Evolutionary conservation across 1,139 yeast species (phyloP), one percentile per base, ranked within the genome.

Genomic region (Debaryomyces sp.): DNA sequence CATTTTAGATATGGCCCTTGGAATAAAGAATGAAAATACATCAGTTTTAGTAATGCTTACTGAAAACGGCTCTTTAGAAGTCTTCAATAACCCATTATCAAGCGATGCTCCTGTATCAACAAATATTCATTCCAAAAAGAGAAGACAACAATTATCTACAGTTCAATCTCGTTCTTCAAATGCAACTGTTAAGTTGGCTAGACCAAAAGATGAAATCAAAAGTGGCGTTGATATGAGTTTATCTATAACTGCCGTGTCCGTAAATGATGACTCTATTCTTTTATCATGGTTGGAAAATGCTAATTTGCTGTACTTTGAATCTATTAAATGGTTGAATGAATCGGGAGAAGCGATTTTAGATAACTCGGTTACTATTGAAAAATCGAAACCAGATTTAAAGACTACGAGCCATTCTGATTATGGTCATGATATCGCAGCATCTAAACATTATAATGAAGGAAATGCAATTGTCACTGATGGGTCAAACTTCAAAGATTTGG

Each of bases 211-310:
- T 13, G 75, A 73, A 49, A 65, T 71, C 49, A 70, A 61, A 58
- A 67, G 58, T 34, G 66, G 70, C 1, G 56, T 52, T 18, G 74
- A 73, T 50, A 61, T 71, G 9, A 64, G 75, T 30, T 67, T 85
- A 47, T 44, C 61, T 43, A 70, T 84, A 40, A 71, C 71, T 47
- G 66, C 81, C 1, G 62, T 71, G 2, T 64, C 74, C 18, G 63
- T 77, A 8, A 69, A 70, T 21, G 67, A 70, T 43, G 75, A 71
- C 41, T 55, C 67, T 13, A 54, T 89, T 24, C 66, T 73, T 15
- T 63, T 84, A 26, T 69, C 85, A 1, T 91, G 96, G 96, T 68
- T 87, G 44, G 96, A 90, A 64, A 82, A 80, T 53, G 87, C 87
- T 7, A 75, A 78, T 18, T 68, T 82, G 13, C 86, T 94, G 13